These are phyloP conservation scores for Beauveria varroae DNA, from an alignment of 2,329 filamentous ascomycete species.

Conservation along the genomic window DNA sequence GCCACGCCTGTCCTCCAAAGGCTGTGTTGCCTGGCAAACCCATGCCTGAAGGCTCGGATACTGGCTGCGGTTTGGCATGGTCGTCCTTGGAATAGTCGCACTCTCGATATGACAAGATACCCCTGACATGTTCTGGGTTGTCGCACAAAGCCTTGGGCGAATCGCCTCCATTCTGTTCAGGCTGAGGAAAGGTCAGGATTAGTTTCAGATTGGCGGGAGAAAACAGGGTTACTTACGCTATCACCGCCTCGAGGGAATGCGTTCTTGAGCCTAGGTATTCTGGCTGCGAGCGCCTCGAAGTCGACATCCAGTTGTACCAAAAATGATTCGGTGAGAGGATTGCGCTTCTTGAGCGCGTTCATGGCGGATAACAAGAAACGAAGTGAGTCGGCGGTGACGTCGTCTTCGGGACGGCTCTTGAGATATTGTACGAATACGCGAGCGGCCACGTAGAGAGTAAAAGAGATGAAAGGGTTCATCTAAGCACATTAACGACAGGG, in stretches of 20 bases:
- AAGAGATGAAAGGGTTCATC: slow-evolving; percentile 95
- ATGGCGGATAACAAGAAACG: slow-evolving; percentile 87
- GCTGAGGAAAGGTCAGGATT: neutral
- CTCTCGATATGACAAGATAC: slow-evolving; percentile 37
- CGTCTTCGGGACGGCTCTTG: slow-evolving; percentile 86
- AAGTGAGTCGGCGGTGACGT: slow-evolving; percentile 69
- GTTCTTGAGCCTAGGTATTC: slow-evolving; percentile 49
- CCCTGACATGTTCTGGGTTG: slow-evolving; percentile 28
- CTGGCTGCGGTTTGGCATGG: slow-evolving; percentile 28
- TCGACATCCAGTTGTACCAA: slow-evolving; percentile 90
- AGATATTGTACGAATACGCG: slow-evolving; percentile 93
- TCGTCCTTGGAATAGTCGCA: slow-evolving; percentile 37
- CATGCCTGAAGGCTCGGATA: slow-evolving; percentile 6
- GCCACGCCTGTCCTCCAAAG: slow-evolving; percentile 29
- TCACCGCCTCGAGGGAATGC: slow-evolving; percentile 47
- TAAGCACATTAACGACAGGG: slow-evolving; percentile 30
- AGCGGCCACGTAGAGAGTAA: slow-evolving; percentile 92
- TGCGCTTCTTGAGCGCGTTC: slow-evolving; percentile 79
- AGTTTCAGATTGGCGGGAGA: neutral
- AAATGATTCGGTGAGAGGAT: slow-evolving; percentile 90
- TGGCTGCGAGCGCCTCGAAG: slow-evolving; percentile 63
- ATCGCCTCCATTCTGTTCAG: slow-evolving; percentile 13
- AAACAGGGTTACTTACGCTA: slow-evolving; percentile 31
- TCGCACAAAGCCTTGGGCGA: slow-evolving; percentile 22
- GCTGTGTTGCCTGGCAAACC: slow-evolving; percentile 12